These are phyloP conservation scores for Mytilinidion resinicola DNA, from an alignment of 495 filamentous ascomycete species.

Conservation along the genomic window DNA sequence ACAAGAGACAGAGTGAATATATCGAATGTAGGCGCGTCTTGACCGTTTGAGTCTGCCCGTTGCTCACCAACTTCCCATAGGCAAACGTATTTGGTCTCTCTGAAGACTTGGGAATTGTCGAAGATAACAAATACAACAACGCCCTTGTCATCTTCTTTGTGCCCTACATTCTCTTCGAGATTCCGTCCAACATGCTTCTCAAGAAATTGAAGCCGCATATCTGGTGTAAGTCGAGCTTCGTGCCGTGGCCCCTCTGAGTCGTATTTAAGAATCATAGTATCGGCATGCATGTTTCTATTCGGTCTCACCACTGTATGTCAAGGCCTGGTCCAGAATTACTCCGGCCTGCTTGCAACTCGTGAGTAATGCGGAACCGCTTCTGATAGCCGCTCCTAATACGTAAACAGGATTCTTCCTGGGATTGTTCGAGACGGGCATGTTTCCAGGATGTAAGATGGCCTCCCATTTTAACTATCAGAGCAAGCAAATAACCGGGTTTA, in stretches of 20 bases:
- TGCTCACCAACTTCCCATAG: too few species aligned
- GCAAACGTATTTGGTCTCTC: slow-evolving; percentile 54
- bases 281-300: slow-evolving; percentile 75
- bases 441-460: slow-evolving; percentile 52
- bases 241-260: too few species aligned
- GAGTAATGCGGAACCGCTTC: not conserved
- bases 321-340: slow-evolving; percentile 72
- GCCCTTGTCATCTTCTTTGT: slow-evolving; percentile 88
- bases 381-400: not conserved
- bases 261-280: slow-evolving; percentile 36
- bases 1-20: slow-evolving; percentile 36
- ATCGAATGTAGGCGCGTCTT: slow-evolving; percentile 31
- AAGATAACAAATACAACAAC: slow-evolving; percentile 63
- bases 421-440: slow-evolving; percentile 84
- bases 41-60: too few species aligned
- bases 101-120: slow-evolving; percentile 54
- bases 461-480: not conserved
- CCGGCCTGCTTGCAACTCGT: slow-evolving; percentile 66
- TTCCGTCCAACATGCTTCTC: slow-evolving; percentile 82
- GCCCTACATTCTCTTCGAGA: slow-evolving; percentile 80
- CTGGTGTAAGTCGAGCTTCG: slow-evolving; percentile 50
- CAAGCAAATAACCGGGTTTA: slow-evolving; percentile 58
- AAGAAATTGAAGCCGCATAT: slow-evolving; percentile 74
- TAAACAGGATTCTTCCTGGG: slow-evolving; percentile 69
- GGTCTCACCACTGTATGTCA: slow-evolving; percentile 71